These are phyloP conservation scores for Biscogniauxia marginata DNA, from an alignment of 2,329 filamentous ascomycete species.

Conservation along the genomic window DNA sequence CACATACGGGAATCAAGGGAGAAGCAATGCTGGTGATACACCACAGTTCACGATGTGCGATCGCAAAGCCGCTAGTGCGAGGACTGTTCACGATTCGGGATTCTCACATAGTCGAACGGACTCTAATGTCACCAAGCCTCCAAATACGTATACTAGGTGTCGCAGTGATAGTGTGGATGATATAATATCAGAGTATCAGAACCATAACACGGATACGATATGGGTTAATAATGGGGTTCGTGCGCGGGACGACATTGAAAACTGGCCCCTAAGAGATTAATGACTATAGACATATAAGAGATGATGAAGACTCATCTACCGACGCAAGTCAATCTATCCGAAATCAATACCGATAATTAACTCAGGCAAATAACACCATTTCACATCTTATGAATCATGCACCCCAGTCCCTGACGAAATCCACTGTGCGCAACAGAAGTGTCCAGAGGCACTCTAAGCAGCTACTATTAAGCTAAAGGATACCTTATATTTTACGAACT, in stretches of 20 bases:
- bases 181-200: constrained; percentile 30
- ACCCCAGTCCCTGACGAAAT: too few relatives aligned
- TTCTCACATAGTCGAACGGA: constrained; percentile 11
- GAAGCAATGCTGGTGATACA: constrained; percentile 18
- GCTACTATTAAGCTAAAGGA: too few relatives aligned
- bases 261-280: constrained; percentile 29
- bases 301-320: not conserved
- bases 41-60: constrained; percentile 30
- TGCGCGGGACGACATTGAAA: constrained; percentile 23
- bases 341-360: not conserved
- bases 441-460: too few relatives aligned
- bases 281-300: not conserved
- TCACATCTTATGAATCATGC: not conserved
- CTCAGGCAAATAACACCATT: not conserved
- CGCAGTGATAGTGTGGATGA: constrained; percentile 33
- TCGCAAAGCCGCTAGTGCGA: constrained; percentile 7
- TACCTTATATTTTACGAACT: too few relatives aligned
- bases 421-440: too few relatives aligned
- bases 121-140: constrained; percentile 19
- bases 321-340: not conserved
- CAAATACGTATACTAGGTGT: constrained; percentile 18
- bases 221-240: constrained; percentile 33
- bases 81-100: constrained; percentile 19
- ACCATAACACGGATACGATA: constrained; percentile 23
- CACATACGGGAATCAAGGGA: constrained; percentile 16